Percentiles rank a stretch among this genome's conserved stretches.
Evolutionary conservation across 2,329 filamentous ascomycete genomes (phyloP).

Genomic region (Colletotrichum noveboracense): DNA sequence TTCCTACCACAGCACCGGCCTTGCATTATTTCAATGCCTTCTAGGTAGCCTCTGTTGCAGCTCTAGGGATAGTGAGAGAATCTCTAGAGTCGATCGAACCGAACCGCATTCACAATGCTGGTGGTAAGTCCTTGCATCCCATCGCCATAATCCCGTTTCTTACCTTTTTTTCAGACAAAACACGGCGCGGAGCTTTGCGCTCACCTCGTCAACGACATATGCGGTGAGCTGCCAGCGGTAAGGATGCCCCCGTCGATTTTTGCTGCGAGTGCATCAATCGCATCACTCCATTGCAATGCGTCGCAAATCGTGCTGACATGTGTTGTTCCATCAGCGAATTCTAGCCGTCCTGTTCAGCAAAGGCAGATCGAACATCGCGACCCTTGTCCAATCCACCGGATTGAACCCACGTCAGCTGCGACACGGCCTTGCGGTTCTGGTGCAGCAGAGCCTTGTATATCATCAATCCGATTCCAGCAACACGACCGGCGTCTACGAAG

Average conservation of each 20-base stretch:
- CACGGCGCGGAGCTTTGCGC: slow-evolving; percentile 86
- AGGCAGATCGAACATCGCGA: slow-evolving; percentile 75
- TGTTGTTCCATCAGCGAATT: slow-evolving; percentile 68
- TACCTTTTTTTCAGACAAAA: slow-evolving; percentile 57
- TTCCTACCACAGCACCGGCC: not conserved
- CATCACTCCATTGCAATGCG: not conserved
- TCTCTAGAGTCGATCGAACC: slow-evolving; percentile 74
- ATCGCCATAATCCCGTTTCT: not conserved
- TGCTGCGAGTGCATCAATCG: slow-evolving; percentile 5
- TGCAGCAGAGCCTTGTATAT: slow-evolving; percentile 87
- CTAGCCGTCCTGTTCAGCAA: slow-evolving; percentile 78
- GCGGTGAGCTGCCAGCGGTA: slow-evolving; percentile 93
- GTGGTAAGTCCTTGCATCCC: slow-evolving; percentile 48
- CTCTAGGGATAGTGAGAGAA: slow-evolving; percentile 81
- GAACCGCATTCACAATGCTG: slow-evolving; percentile 36
- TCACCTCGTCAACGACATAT: slow-evolving; percentile 86
- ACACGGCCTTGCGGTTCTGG: slow-evolving; percentile 81
- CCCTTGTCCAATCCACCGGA: slow-evolving; percentile 74
- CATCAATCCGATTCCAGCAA: slow-evolving; percentile 70
- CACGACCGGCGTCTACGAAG: slow-evolving; percentile 78
- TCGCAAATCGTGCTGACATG: slow-evolving; percentile 8
- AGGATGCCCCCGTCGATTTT: slow-evolving; percentile 35
- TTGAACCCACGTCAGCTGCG: slow-evolving; percentile 78
- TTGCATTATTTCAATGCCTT: slow-evolving; percentile 58
- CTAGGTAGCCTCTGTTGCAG: slow-evolving; percentile 72